Conservation (phyloP, 2,329 filamentous ascomycete species). For the Dactylellina haptotyla region DNA sequence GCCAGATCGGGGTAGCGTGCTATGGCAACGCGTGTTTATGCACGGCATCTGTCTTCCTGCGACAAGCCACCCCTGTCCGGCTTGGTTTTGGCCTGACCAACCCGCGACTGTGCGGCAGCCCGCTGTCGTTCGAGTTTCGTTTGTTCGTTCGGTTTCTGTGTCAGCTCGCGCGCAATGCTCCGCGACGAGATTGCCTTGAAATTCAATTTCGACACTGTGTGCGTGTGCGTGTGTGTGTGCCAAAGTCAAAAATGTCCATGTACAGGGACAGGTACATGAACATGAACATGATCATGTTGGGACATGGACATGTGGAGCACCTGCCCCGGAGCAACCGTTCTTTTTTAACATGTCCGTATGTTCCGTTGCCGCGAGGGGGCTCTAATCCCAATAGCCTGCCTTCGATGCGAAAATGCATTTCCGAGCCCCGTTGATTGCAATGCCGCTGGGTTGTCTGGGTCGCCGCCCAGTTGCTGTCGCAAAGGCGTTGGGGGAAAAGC, state of each 20-base stretch:
- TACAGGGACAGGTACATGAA: background rate
- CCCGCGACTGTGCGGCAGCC: background rate
- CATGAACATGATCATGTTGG: background rate
- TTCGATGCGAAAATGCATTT: slow-evolving; percentile 17
- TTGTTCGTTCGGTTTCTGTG: slow-evolving; percentile 15
- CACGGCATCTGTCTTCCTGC: slow-evolving; percentile 32
- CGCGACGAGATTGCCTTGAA: background rate
- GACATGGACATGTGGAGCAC: slow-evolving; percentile 8
- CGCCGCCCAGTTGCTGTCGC: background rate
- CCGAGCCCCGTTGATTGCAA: background rate
- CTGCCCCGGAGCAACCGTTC: slow-evolving; percentile 45
- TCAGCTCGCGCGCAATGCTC: slow-evolving; percentile 24
- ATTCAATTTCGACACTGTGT: background rate
- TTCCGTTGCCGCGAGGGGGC: slow-evolving; percentile 41
- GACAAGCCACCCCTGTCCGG: slow-evolving; percentile 19
- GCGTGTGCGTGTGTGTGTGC: background rate
- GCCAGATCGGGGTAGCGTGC: slow-evolving; percentile 34
- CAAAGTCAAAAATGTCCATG: background rate
- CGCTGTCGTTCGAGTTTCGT: background rate
- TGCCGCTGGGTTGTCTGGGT: background rate
- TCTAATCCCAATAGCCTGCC: slow-evolving; percentile 7
- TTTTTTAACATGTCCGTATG: slow-evolving; percentile 39
- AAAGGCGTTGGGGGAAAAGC: too few species aligned
- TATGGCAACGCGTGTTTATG: slow-evolving; percentile 52
- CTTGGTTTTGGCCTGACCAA: background rate